Percentiles rank a stretch among this genome's conserved stretches.
Evolutionary conservation across 2,329 filamentous ascomycete species (phyloP).

Genomic region (Pseudogymnoascus sp.): DNA sequence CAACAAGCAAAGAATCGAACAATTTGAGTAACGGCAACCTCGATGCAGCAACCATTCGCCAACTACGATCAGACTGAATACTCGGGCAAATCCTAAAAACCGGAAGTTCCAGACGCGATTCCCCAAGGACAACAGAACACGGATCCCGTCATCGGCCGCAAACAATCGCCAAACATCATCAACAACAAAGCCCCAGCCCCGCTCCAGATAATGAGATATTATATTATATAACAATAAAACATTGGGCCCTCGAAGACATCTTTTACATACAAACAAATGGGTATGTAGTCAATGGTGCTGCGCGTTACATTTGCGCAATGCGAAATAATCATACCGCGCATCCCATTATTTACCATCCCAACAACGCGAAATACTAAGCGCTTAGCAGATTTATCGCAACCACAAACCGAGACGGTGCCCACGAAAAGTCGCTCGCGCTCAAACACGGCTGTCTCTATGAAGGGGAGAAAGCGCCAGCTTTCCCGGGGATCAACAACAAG

Average conservation of each 20-base stretch:
- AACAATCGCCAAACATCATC: conserved; percentile 13
- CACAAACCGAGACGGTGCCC: conserved; percentile 27
- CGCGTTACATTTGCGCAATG: conserved; percentile 1
- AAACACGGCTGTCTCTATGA: conserved; percentile 35
- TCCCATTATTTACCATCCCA: conserved; percentile 5
- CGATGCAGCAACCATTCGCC: conserved; percentile 6
- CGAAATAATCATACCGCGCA: conserved; percentile 1
- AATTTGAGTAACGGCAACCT: conserved; percentile 7
- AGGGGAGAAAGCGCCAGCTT: conserved; percentile 34
- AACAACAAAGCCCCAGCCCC: conserved; percentile 6
- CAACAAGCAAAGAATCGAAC: conserved; percentile 11
- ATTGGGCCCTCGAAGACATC: neutral
- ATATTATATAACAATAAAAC: conserved; percentile 7
- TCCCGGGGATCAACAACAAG: conserved; percentile 42
- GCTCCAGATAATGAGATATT: conserved; percentile 6
- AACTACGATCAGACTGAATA: neutral
- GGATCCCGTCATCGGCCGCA: conserved; percentile 9
- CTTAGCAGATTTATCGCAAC: conserved; percentile 20
- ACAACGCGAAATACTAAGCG: conserved; percentile 5
- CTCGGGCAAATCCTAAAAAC: neutral
- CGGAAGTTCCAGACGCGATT: neutral
- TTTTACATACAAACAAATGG: conserved; percentile 2
- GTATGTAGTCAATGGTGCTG: neutral
- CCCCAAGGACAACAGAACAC: conserved; percentile 16
- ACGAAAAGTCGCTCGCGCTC: conserved; percentile 35